Base-by-base conservation (phyloP, 352 stramenopile genomes). In the Phytophthora palmivora region DNA sequence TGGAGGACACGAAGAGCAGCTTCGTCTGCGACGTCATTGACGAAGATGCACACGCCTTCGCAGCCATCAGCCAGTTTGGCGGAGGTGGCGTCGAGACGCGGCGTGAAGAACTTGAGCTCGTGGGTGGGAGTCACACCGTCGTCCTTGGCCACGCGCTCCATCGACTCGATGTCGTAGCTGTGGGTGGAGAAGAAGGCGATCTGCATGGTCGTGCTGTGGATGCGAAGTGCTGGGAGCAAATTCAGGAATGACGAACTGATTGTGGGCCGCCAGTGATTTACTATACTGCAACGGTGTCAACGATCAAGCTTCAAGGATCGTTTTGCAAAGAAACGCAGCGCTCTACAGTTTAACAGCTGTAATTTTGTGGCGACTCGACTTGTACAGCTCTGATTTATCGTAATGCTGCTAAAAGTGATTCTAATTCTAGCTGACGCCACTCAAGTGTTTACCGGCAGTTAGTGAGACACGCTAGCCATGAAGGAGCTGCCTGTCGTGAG, bases 161-260 rank as follows among this genome's bases (percentile, higher is more conserved):
- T 79, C 19, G 76, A 82, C 33, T 88, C 70, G 22, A 85, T 84
- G 66, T 94, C 82, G 70, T 94, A 91, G 45, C 59, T 76, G 63
- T 89, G 84, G 6, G 80, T 73, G 15, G 84, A 94, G 65, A 91
- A 91, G 72, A 91, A 90, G 32, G 80, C 80, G 67, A 94, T 86
- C 65, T 88, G 79, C 79, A 92, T 65, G 46, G n/a, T n/a, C n/a
- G n/a, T n/a, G n/a, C n/a, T n/a, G 63, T 44, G 22, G n/a, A 38
- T 51, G 48, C 41, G 54, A 50, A 41, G 10, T 26, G 32, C 22
- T 39, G 12, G 43, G n/a, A 14, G 63, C 55, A 67, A 66, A 61
- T 69, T 67, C 22, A 47, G 52, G 48, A 78, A 63, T 76, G 67
- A 58, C 22, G 37, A 28, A 26, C 24, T 28, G 18, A n/a, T 43